These are phyloP conservation scores for Lathyrus tuberosus DNA, from an alignment of 306 rosid species.

Conservation along the genomic window DNA sequence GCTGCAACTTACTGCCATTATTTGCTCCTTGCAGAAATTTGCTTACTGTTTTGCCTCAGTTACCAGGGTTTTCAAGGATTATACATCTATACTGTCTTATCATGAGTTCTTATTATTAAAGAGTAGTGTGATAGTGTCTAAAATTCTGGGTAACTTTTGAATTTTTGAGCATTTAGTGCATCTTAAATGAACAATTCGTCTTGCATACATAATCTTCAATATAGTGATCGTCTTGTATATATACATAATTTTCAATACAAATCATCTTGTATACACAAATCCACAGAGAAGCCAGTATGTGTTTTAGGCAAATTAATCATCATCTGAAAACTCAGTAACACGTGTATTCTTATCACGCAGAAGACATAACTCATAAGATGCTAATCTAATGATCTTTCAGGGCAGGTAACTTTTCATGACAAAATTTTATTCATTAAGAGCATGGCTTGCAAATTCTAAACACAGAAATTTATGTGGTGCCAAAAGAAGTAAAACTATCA, in stretches of 20 bases:
- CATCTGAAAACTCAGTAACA: conserved; percentile 9
- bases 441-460: neutral
- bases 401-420: conserved; percentile 6
- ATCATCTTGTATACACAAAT: neutral
- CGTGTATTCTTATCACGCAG: neutral
- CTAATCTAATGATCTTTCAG: conserved; percentile 8
- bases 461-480: neutral
- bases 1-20: neutral
- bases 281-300: neutral
- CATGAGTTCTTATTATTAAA: neutral
- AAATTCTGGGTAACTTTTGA: neutral
- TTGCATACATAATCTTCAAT: neutral
- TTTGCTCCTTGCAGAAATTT: neutral
- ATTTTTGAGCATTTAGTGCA: neutral
- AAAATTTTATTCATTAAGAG: neutral
- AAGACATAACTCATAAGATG: conserved; percentile 11
- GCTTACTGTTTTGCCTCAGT: neutral
- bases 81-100: neutral
- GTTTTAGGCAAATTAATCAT: conserved; percentile 5
- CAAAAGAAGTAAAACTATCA: neutral
- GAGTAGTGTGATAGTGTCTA: neutral
- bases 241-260: conserved; percentile 5
- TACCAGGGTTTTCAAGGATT: neutral
- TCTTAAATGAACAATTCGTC: neutral
- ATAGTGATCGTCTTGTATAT: neutral